Base-by-base conservation (phyloP, 352 stramenopile genomes). In the Globisporangium canariense region DNA sequence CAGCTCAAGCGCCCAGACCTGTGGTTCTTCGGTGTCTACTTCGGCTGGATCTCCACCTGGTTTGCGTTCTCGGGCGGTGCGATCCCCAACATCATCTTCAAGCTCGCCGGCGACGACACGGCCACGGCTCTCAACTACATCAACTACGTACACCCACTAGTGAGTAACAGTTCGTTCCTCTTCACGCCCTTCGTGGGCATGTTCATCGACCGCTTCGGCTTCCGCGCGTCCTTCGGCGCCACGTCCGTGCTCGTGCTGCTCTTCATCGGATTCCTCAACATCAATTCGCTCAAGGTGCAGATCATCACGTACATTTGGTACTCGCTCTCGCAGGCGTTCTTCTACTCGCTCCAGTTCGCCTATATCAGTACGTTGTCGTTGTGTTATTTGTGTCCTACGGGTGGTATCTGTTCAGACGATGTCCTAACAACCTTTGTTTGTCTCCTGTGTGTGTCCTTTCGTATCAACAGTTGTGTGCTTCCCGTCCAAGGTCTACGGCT, bases 271-370 rank as follows among this genome's bases (percentile, higher is more conserved):
- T 71, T 68, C 45, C 34, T 76, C 25, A 60, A 73, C n/a, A 69
- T 73, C 51, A 51, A 65, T 9, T 67, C 65, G n/a, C 51, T 74
- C 18, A 47, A 76, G 14, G 58, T 67, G 11, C 69, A 76, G 45
- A 55, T 74, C 50, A 10, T 71, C 36, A 69, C 62, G 25, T 64
- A 74, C 40, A 13, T 74, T 58, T 68, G 72, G 53, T 67, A 65
- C 41, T 64, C 69, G 34, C 65, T 76, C 20, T 59, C 66, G 10
- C 66, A 76, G 22, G 55, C 62, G 52, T 64, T 60, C 49, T 65
- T 76, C 45, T 76, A 76, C 57, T 70, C 65, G 52, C 66, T 76
- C 30, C 69, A 76, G 63, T 76, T 76, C 43, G 62, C 69, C 25
- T 76, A 76, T 54, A 68, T 69, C 53, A 74, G 40, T 45, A 45